Conservation (phyloP, 495 filamentous ascomycete species). For the Penicillium dipodomyicola region DNA sequence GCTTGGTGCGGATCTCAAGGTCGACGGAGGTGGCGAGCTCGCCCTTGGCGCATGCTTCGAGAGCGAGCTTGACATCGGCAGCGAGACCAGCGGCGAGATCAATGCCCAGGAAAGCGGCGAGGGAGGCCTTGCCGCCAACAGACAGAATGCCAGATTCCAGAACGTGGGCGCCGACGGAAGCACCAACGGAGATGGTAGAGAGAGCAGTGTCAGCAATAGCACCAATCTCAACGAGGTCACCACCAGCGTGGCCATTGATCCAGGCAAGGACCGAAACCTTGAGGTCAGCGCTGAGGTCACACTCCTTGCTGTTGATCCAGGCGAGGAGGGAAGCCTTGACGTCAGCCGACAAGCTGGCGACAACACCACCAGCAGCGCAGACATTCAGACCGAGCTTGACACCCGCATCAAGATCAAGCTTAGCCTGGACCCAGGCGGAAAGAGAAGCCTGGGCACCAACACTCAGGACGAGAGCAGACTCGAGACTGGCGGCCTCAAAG, state of each 20-base stretch:
- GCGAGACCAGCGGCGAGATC: constrained; percentile 29
- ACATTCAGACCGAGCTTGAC: constrained; percentile 38
- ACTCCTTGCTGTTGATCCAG: constrained; percentile 33
- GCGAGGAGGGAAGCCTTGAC: constrained; percentile 35
- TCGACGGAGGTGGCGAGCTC: constrained; percentile 32
- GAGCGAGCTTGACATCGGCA: constrained; percentile 29
- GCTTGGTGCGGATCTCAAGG: constrained; percentile 32
- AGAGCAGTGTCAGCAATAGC: constrained; percentile 32
- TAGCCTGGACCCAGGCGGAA: constrained; percentile 28
- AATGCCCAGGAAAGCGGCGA: constrained; percentile 39
- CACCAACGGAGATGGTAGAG: constrained; percentile 37
- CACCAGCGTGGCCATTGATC: constrained; percentile 33
- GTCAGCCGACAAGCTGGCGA: constrained; percentile 34
- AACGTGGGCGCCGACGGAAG: constrained; percentile 34
- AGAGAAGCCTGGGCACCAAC: constrained; percentile 34
- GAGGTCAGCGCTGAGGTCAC: constrained; percentile 31
- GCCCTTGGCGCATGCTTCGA: constrained; percentile 36
- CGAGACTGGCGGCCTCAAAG: constrained; percentile 30
- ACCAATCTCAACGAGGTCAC: constrained; percentile 32
- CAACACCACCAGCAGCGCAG: constrained; percentile 40
- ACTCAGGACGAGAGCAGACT: constrained; percentile 35
- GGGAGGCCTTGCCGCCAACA: constrained; percentile 32
- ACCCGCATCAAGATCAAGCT: constrained; percentile 26
- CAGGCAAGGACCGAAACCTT: constrained; percentile 37
- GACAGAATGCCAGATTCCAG: constrained; percentile 33